phyloP scores from a whole-genome alignment of 805 yeast species.

The Candida michaelii region DNA sequence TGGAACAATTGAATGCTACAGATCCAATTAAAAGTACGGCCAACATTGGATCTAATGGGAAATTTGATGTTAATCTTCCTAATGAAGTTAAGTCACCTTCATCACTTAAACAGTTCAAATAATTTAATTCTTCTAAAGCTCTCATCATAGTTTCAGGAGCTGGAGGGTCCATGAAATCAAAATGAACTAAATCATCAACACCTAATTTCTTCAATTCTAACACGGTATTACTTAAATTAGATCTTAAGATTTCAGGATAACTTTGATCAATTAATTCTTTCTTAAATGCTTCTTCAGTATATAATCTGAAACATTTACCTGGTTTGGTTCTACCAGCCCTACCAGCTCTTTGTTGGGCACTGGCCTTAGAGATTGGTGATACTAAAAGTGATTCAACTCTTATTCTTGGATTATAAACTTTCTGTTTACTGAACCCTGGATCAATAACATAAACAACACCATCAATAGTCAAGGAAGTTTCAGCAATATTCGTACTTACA shows the following conservation, averaged over 20 bases:
- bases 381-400: constrained; percentile 93
- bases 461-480: constrained; percentile 95
- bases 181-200: constrained; percentile 92
- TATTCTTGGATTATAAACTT: constrained; percentile 93
- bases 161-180: constrained; percentile 99
- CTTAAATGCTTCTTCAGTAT: constrained; percentile 95
- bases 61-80: constrained; percentile 87
- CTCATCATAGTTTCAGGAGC: constrained; percentile 99
- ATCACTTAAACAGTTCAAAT: constrained; percentile 84
- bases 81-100: constrained; percentile 87
- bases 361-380: constrained; percentile 94
- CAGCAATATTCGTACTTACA: constrained; percentile 93
- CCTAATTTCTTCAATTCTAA: constrained; percentile 92
- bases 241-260: constrained; percentile 91
- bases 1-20: constrained; percentile 81
- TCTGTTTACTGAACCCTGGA: constrained; percentile 96
- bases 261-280: constrained; percentile 93
- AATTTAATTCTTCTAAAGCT: constrained; percentile 92
- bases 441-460: constrained; percentile 97
- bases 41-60: constrained; percentile 93
- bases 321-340: constrained; percentile 99
- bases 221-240: constrained; percentile 88
- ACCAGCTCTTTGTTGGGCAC: constrained; percentile 98
- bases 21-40: constrained; percentile 92
- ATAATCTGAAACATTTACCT: constrained; percentile 94